Evolutionary conservation across 164 flowering plant genomes (phyloP).

Genomic region (Piper betle): DNA sequence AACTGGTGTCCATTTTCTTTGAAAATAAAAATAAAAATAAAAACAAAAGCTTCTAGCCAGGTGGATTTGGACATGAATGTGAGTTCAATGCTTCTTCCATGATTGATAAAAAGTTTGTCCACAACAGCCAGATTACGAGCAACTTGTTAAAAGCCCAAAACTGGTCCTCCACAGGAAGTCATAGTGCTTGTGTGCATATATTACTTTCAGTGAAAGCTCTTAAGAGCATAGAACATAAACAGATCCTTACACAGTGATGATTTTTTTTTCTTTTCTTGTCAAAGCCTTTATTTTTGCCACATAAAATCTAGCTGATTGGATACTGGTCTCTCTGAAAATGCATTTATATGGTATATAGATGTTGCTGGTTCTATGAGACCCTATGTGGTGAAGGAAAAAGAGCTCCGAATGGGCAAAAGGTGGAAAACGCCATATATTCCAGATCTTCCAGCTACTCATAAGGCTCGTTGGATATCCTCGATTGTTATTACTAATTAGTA

Average conservation of each 20-base stretch:
- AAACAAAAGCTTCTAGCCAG: too few relatives aligned
- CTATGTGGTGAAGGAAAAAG: background rate
- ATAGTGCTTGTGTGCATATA: background rate
- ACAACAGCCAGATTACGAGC: slow-evolving; percentile 18
- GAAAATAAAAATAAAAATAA: too few relatives aligned
- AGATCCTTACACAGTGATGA: background rate
- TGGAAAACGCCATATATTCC: background rate
- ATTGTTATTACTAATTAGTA: background rate
- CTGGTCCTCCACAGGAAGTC: background rate
- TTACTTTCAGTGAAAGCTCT: background rate
- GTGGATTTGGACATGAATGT: slow-evolving; percentile 8
- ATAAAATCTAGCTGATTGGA: background rate
- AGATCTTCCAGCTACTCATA: slow-evolving; percentile 2
- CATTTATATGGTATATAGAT: background rate
- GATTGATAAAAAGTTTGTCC: slow-evolving; percentile 15
- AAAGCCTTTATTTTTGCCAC: too few relatives aligned
- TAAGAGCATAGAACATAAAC: too few relatives aligned
- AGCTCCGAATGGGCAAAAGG: background rate
- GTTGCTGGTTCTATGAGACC: background rate
- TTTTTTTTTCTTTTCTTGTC: background rate
- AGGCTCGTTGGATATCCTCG: slow-evolving; percentile 7
- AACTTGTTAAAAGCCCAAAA: background rate
- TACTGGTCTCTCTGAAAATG: background rate
- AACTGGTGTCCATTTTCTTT: background rate
- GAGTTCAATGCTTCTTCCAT: slow-evolving; percentile 11